Percentiles rank a stretch among this genome's conserved stretches.
Evolutionary conservation across 2,329 filamentous ascomycete genomes (phyloP).

Genomic region (Botrytis galanthina): DNA sequence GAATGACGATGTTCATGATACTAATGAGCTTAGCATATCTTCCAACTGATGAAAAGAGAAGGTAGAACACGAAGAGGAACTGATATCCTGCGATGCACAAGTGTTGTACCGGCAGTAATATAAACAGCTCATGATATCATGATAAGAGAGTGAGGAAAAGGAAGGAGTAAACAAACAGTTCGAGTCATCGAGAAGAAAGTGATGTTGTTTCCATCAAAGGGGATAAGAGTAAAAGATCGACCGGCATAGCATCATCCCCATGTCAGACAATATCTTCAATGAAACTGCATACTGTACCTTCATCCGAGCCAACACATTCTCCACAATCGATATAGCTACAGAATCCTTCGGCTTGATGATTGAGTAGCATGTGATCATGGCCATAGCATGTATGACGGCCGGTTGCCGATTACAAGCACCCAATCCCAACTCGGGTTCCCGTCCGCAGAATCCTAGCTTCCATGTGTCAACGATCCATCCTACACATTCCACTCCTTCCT

Average conservation of each 20-base stretch:
- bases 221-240: not conserved
- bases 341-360: not conserved
- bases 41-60: not conserved
- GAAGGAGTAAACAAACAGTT: not conserved
- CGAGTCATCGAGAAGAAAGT: not conserved
- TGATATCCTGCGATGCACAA: not conserved
- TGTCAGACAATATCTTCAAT: not conserved
- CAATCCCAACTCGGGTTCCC: conserved; percentile 3
- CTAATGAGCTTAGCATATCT: not conserved
- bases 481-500: not conserved
- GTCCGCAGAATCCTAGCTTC: not conserved
- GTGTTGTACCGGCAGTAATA: not conserved
- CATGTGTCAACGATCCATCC: not conserved
- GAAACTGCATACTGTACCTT: not conserved
- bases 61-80: not conserved
- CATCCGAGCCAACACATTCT: not conserved
- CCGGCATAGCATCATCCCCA: not conserved
- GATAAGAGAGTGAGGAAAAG: not conserved
- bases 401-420: not conserved
- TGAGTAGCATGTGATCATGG: not conserved
- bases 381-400: not conserved
- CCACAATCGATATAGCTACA: not conserved
- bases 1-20: not conserved
- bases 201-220: not conserved
- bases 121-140: not conserved